Percentiles rank a stretch among this genome's conserved stretches.
Evolutionary conservation across 352 stramenopile genomes (phyloP).

Genomic region (Globisporangium spinosum): DNA sequence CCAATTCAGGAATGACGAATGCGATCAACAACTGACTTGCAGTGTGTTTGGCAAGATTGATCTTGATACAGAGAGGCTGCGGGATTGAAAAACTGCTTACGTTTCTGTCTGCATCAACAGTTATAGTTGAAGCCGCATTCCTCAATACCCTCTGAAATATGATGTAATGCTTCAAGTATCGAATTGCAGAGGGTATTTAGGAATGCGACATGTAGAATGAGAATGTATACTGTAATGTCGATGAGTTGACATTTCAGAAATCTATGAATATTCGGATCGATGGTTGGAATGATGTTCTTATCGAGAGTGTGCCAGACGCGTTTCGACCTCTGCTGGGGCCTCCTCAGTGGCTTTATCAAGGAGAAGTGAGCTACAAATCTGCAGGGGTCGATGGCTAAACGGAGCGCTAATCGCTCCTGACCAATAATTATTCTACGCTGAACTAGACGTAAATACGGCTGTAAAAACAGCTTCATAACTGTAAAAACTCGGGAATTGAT

Average conservation of each 20-base stretch:
- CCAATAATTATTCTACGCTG: no score
- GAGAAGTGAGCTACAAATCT: background rate
- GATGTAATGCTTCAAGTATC: background rate
- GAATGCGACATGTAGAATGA: background rate
- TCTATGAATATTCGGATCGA: background rate
- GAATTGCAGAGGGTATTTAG: background rate
- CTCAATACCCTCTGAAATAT: no score
- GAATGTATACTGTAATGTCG: background rate
- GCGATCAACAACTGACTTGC: background rate
- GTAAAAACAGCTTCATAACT: no score
- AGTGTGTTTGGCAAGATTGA: background rate
- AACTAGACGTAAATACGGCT: no score
- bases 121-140: no score
- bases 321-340: background rate
- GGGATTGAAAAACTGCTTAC: background rate
- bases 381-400: no score
- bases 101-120: conserved; percentile 6
- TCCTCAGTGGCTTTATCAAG: background rate
- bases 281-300: background rate
- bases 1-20: conserved; percentile 11
- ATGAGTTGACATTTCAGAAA: background rate
- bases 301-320: background rate
- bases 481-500: no score
- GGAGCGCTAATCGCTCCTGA: no score
- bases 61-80: background rate